Conservation (phyloP, 139 green algal genomes). For the Closterium sp. region DNA sequence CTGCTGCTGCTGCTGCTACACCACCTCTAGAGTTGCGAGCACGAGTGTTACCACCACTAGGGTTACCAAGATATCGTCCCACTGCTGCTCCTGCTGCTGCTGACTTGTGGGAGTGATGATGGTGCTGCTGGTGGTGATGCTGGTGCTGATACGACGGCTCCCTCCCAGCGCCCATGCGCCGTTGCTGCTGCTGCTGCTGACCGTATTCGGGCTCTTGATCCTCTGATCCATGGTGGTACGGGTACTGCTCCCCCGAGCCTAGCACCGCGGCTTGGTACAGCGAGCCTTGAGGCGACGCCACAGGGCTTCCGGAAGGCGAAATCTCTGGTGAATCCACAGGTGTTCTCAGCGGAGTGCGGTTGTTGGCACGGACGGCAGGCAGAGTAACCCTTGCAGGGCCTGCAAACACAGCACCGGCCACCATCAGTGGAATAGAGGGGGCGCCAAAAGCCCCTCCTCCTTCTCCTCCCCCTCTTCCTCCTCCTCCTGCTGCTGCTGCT, state of each 20-base stretch:
- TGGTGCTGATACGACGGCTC: no score
- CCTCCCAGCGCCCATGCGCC: no score
- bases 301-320: no score
- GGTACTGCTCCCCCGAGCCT: neutral
- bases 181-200: neutral
- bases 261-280: neutral
- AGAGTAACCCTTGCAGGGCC: neutral
- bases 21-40: neutral
- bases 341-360: neutral
- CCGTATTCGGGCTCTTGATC: neutral
- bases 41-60: neutral
- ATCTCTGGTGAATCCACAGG: neutral
- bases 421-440: neutral
- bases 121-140: neutral
- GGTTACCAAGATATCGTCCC: neutral
- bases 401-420: neutral
- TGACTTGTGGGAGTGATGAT: neutral
- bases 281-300: neutral
- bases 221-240: neutral
- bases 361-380: neutral
- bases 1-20: neutral
- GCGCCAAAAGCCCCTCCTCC: neutral
- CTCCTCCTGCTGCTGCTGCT: no score
- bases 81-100: neutral
- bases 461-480: neutral